Evolutionary conservation across 768 basidiomycete species (phyloP).

Genomic region (Tylopilus plumbeoviolaceoides): DNA sequence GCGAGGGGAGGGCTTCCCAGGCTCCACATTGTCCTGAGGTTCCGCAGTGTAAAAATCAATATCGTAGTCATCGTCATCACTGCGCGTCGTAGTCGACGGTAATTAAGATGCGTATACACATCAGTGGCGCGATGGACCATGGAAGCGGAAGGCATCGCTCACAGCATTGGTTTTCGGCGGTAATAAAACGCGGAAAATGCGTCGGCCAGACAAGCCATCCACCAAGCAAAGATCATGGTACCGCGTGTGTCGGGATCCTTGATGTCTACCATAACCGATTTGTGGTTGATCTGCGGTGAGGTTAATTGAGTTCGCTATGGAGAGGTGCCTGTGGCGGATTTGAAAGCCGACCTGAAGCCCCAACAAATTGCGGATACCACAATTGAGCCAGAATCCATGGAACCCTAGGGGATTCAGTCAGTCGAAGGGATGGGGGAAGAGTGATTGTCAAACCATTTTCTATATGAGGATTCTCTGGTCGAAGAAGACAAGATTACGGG

Average conservation of each 20-base stretch:
- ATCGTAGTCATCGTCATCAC: constrained; percentile 85
- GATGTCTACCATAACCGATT: constrained; percentile 69
- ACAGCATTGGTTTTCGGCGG: constrained; percentile 77
- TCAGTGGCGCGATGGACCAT: constrained; percentile 7
- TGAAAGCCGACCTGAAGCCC: constrained; percentile 59
- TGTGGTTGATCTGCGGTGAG: constrained; percentile 69
- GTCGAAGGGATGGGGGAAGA: constrained; percentile 10
- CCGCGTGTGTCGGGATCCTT: constrained; percentile 71
- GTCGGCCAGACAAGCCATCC: constrained; percentile 86
- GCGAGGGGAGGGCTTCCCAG: constrained; percentile 57
- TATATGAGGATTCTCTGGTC: constrained; percentile 66
- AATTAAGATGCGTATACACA: constrained; percentile 18
- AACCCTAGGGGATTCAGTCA: constrained; percentile 49
- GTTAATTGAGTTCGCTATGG: constrained; percentile 6
- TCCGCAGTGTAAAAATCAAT: constrained; percentile 84
- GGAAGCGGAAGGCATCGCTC: constrained; percentile 20
- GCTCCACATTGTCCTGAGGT: constrained; percentile 49
- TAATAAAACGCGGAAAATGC: constrained; percentile 83
- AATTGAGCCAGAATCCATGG: constrained; percentile 81
- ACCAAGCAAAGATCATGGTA: constrained; percentile 90
- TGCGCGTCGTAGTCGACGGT: constrained; percentile 24
- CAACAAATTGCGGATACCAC: constrained; percentile 72
- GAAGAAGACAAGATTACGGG: constrained; percentile 7
- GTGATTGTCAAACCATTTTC: constrained; percentile 51
- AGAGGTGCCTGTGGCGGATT: constrained; percentile 7